A percentile compares a stretch with the other conserved stretches of the same genome.
These are phyloP conservation scores for Rugosomyces carneus DNA, from an alignment of 1,284 basidiomycete species.

Conservation along the genomic window DNA sequence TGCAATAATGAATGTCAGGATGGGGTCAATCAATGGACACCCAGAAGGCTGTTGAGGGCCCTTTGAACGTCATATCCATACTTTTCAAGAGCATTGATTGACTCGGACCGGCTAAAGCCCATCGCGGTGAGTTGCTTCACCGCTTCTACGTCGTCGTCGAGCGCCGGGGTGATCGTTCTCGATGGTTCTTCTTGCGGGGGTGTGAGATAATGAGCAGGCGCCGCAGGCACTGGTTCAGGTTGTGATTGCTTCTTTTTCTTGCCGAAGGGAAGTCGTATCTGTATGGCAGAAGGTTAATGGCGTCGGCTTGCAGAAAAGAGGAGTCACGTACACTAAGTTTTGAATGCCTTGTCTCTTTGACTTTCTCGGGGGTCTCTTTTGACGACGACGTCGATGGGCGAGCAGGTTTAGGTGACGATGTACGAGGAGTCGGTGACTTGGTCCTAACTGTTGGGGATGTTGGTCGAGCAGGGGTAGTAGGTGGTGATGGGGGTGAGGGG, in stretches of 20 bases:
- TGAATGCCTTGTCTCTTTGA: slow-evolving; percentile 51
- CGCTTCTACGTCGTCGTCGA: slow-evolving; percentile 68
- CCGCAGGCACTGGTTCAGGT: slow-evolving; percentile 36
- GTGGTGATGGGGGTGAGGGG: slow-evolving; percentile 27
- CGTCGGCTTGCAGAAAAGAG: slow-evolving; percentile 1
- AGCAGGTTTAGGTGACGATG: slow-evolving; percentile 49
- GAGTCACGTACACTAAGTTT: slow-evolving; percentile 62
- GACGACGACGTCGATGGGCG: slow-evolving; percentile 54
- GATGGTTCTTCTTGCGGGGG: slow-evolving; percentile 45
- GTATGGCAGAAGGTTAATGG: slow-evolving; percentile 9
- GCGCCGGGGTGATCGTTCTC: slow-evolving; percentile 41
- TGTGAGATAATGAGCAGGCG: slow-evolving; percentile 37
- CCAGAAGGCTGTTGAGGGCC: slow-evolving; percentile 67
- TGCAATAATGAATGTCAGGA: slow-evolving; percentile 1
- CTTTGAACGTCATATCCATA: slow-evolving; percentile 69
- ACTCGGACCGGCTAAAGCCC: slow-evolving; percentile 80
- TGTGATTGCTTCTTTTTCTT: slow-evolving; percentile 59
- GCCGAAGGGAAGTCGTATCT: slow-evolving; percentile 77
- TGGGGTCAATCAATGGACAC: slow-evolving; percentile 18
- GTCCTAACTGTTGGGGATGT: slow-evolving; percentile 37
- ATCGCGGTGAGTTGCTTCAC: slow-evolving; percentile 75
- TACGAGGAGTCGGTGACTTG: slow-evolving; percentile 32
- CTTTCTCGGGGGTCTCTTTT: slow-evolving; percentile 51
- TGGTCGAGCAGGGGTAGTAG: slow-evolving; percentile 25
- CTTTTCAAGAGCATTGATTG: slow-evolving; percentile 69